Conservation (phyloP, 805 yeast genomes). For the Schizosaccharomyces osmophilus region DNA sequence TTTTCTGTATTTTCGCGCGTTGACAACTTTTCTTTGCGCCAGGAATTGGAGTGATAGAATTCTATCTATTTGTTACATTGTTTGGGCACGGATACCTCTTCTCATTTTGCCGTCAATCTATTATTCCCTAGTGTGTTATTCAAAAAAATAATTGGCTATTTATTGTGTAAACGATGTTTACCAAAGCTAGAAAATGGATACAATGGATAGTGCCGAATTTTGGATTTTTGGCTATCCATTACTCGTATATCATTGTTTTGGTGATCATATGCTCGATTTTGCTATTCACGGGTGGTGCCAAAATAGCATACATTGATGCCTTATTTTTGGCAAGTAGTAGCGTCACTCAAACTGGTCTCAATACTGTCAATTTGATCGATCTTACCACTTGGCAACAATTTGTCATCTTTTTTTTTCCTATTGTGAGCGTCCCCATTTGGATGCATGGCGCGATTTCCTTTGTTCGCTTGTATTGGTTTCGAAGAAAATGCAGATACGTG, state of each 20-base stretch:
- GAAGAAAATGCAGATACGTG: constrained; percentile 62
- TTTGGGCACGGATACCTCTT: not conserved
- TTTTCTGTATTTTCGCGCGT: too few species aligned
- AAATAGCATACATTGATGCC: constrained; percentile 43
- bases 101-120: not conserved
- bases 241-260: constrained; percentile 34
- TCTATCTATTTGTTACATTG: too few species aligned
- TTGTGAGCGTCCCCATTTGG: constrained; percentile 63
- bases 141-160: not conserved
- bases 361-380: constrained; percentile 45
- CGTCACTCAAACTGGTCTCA: constrained; percentile 76
- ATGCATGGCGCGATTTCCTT: constrained; percentile 61
- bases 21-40: too few species aligned
- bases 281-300: constrained; percentile 47
- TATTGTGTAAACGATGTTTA: not conserved
- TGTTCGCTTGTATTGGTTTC: constrained; percentile 70
- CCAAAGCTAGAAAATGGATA: not conserved
- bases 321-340: constrained; percentile 56
- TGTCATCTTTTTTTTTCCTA: constrained; percentile 33
- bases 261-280: constrained; percentile 46
- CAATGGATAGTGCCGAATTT: not conserved
- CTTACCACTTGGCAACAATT: constrained; percentile 60
- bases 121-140: not conserved
- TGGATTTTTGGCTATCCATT: not conserved
- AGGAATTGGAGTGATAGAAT: too few species aligned